Percentiles rank a stretch among this genome's conserved stretches.
Evolutionary conservation across 2,329 filamentous ascomycete genomes (phyloP).

Genomic region (Akanthomyces uredinophilus): DNA sequence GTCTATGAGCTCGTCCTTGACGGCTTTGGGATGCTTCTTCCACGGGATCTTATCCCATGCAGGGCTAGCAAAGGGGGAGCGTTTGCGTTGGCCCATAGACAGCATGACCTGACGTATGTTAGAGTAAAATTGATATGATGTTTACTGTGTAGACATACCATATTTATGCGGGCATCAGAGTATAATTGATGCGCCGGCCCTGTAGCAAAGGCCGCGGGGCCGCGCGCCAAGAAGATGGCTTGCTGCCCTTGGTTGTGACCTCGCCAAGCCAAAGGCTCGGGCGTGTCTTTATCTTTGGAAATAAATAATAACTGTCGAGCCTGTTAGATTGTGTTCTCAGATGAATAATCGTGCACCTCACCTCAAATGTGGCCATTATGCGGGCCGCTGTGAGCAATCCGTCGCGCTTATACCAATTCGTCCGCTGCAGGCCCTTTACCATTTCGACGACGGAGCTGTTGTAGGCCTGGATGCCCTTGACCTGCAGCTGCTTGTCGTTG

Average conservation of each 20-base stretch:
- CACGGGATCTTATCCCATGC: slow-evolving; percentile 31
- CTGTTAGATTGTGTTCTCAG: background rate
- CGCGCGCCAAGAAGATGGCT: slow-evolving; percentile 16
- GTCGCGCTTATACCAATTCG: slow-evolving; percentile 16
- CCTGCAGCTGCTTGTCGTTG: slow-evolving; percentile 18
- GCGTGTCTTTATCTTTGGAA: slow-evolving; percentile 17
- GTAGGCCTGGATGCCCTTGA: slow-evolving; percentile 21
- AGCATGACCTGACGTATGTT: slow-evolving; percentile 15
- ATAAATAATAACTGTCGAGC: slow-evolving; percentile 17
- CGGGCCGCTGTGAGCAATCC: slow-evolving; percentile 17
- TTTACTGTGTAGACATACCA: slow-evolving; percentile 12
- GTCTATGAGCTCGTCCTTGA: slow-evolving; percentile 27
- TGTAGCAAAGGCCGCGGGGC: slow-evolving; percentile 14
- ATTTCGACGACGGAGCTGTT: slow-evolving; percentile 18
- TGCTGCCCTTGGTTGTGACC: slow-evolving; percentile 18
- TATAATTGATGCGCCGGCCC: slow-evolving; percentile 21
- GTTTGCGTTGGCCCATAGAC: slow-evolving; percentile 17
- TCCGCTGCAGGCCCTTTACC: slow-evolving; percentile 13
- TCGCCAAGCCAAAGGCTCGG: slow-evolving; percentile 15
- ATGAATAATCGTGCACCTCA: background rate
- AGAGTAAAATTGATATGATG: background rate
- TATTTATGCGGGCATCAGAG: slow-evolving; percentile 20
- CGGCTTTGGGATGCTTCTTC: slow-evolving; percentile 24
- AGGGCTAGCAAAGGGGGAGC: slow-evolving; percentile 23
- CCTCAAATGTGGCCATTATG: slow-evolving; percentile 21